Evolutionary conservation across 768 basidiomycete genomes (phyloP).

Genomic region (Candolleomyces eurysporus): DNA sequence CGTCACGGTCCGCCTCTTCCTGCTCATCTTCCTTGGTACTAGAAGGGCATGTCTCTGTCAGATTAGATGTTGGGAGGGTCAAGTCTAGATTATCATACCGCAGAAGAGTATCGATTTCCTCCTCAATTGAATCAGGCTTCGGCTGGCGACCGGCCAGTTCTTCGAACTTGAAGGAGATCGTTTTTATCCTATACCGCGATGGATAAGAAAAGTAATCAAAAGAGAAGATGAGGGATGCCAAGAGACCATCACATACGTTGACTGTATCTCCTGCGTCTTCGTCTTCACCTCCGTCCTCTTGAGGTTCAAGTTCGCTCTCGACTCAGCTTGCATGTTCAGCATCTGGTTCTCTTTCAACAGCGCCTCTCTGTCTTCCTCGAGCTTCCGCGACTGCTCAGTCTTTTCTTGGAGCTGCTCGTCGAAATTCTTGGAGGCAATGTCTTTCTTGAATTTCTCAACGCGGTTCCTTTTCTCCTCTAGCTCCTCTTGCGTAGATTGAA

Average conservation of each 20-base stretch:
- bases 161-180: slow-evolving; percentile 58
- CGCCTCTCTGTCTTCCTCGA: slow-evolving; percentile 69
- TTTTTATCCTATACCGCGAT: slow-evolving; percentile 50
- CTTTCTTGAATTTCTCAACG: slow-evolving; percentile 55
- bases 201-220: slow-evolving; percentile 5
- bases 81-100: slow-evolving; percentile 40
- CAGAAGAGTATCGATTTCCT: slow-evolving; percentile 57
- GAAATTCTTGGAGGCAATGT: slow-evolving; percentile 59
- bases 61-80: not conserved
- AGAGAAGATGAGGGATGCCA: not conserved
- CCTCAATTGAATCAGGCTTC: slow-evolving; percentile 66
- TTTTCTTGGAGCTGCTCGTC: slow-evolving; percentile 63
- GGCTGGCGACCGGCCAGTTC: slow-evolving; percentile 64
- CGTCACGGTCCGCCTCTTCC: slow-evolving; percentile 41
- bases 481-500: slow-evolving; percentile 54
- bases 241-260: slow-evolving; percentile 47
- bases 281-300: slow-evolving; percentile 65
- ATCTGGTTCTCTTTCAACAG: slow-evolving; percentile 69
- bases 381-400: slow-evolving; percentile 44
- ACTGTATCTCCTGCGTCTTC: slow-evolving; percentile 65
- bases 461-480: slow-evolving; percentile 68
- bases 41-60: not conserved
- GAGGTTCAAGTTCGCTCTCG: slow-evolving; percentile 74
- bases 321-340: slow-evolving; percentile 76
- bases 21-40: slow-evolving; percentile 74